A percentile compares a stretch with the other conserved stretches of the same genome.
phyloP scores from a whole-genome alignment of 2,329 filamentous ascomycete genomes.

The Lizonia empirigonia region DNA sequence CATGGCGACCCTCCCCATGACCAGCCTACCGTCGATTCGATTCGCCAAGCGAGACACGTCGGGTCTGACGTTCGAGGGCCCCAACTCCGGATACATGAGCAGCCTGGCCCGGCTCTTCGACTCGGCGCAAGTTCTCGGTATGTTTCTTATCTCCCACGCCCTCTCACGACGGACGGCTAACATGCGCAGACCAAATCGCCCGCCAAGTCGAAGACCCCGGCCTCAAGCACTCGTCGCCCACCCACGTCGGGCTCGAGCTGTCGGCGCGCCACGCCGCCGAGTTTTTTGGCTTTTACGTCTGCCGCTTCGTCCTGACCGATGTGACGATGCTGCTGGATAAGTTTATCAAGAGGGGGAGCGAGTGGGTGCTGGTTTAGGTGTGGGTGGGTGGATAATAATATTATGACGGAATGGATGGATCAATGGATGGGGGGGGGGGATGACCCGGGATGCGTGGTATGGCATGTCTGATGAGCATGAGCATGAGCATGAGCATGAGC shows the following conservation, averaged over 20 bases:
- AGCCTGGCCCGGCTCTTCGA: slow-evolving; percentile 90
- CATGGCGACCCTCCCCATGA: slow-evolving; percentile 62
- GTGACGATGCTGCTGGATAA: slow-evolving; percentile 88
- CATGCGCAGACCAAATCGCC: slow-evolving; percentile 80
- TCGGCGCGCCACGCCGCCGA: slow-evolving; percentile 92
- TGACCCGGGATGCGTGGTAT: too few relatives aligned
- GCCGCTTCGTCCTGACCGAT: slow-evolving; percentile 90
- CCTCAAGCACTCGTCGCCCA: slow-evolving; percentile 86
- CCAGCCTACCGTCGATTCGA: slow-evolving; percentile 74
- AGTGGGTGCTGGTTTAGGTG: slow-evolving; percentile 76
- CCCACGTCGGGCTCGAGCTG: slow-evolving; percentile 92
- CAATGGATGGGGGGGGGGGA: too few relatives aligned
- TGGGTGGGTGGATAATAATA: neutral
- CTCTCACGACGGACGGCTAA: slow-evolving; percentile 15
- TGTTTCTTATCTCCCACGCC: slow-evolving; percentile 42
- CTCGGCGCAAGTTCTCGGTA: slow-evolving; percentile 90
- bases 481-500: too few relatives aligned
- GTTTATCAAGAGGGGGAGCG: slow-evolving; percentile 92
- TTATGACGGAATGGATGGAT: too few relatives aligned
- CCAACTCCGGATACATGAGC: slow-evolving; percentile 89
- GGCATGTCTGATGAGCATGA: too few relatives aligned
- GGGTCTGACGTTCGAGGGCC: slow-evolving; percentile 75
- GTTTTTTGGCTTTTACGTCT: slow-evolving; percentile 97
- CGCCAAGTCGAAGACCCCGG: slow-evolving; percentile 96
- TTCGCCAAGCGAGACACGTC: slow-evolving; percentile 74